Base-by-base conservation (phyloP, 257 asterid species). In the Nemophila menziesii region DNA sequence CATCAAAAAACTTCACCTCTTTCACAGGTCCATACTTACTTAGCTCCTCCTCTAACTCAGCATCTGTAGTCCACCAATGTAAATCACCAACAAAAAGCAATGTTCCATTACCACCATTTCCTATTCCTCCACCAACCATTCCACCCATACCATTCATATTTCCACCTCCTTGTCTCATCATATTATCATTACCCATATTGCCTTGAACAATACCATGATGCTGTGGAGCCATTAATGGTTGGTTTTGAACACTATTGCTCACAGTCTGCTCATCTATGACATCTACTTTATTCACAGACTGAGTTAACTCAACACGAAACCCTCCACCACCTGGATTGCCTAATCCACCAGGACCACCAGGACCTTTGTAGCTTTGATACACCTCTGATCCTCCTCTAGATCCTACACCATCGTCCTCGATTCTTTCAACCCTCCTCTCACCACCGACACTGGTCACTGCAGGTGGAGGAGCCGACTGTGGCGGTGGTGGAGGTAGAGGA, bases 291-390 rank as follows among this genome's bases (percentile, higher is more conserved):
- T 33, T 47, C 1, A 56, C 29, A 20, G 67, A 13, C 62, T 49
- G 72, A 39, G 58, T 71, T 11, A 67, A 58, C 46, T 64, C 76
- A 37, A 72, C 64, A 42, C 64, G 53, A 15, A 64, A 39, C n/a
- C 70, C 78, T 23, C 55, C 74, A 20, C 39, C 62, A 54, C 58
- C 60, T 20, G 59, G 65, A 20, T 11, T 16, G 11, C 36, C 56
- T 14, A 21, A 16, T 4, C 54, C 46, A 12, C 26, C 26, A 2
- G 18, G 15, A n/a, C 54, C 66, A 59, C 29, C 60, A 55, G 4
- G 60, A 44, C 43, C 34, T 24, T 9, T 24, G 33, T 24, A 24
- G 55, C 51, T 49, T 61, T 57, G 76, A 64, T 46, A 63, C 36
- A 59, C 65, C 53, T 64, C 80, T 16, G 47, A 67, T 48, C 21